Evolutionary conservation across 805 yeast genomes (phyloP).

Genomic region (Myxozyma vanderwaltii): DNA sequence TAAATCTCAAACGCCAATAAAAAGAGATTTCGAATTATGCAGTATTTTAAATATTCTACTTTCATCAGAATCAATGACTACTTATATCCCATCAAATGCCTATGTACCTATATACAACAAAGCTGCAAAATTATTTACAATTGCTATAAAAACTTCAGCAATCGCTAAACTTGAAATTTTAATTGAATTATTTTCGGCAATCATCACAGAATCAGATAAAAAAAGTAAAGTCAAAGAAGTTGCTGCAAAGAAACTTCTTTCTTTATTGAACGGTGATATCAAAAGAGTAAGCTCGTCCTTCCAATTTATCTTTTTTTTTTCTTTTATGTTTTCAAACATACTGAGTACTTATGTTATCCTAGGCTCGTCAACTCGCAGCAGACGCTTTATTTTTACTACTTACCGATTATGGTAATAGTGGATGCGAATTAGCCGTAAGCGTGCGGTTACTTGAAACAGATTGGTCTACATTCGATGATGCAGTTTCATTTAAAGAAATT

Average conservation of each 20-base stretch:
- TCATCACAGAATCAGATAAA: not conserved
- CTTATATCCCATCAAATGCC: not conserved
- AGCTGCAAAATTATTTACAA: constrained; percentile 10
- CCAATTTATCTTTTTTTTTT: not conserved
- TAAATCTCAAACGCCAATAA: not conserved
- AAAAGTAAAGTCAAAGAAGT: constrained; percentile 16
- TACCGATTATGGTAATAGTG: not conserved
- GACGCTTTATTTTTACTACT: constrained; percentile 5
- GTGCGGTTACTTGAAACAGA: not conserved
- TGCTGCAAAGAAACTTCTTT: constrained; percentile 16
- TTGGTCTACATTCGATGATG: not conserved
- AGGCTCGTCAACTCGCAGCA: constrained; percentile 24
- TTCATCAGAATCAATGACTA: not conserved
- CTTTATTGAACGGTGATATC: constrained; percentile 6
- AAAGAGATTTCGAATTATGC: constrained; percentile 22
- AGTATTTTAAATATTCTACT: constrained; percentile 16
- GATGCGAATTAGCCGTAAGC: not conserved
- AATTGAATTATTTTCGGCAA: constrained; percentile 7
- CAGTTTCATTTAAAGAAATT: not conserved
- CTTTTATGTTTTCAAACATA: not conserved
- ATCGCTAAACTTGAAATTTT: not conserved
- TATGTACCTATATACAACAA: constrained; percentile 19
- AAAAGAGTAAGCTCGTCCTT: constrained; percentile 3
- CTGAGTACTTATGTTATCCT: not conserved
- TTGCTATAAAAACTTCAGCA: constrained; percentile 12